A percentile compares a stretch with the other conserved stretches of the same genome.
Conservation (phyloP, 2,329 filamentous ascomycete genomes). For the Ophiostoma piceae region DNA sequence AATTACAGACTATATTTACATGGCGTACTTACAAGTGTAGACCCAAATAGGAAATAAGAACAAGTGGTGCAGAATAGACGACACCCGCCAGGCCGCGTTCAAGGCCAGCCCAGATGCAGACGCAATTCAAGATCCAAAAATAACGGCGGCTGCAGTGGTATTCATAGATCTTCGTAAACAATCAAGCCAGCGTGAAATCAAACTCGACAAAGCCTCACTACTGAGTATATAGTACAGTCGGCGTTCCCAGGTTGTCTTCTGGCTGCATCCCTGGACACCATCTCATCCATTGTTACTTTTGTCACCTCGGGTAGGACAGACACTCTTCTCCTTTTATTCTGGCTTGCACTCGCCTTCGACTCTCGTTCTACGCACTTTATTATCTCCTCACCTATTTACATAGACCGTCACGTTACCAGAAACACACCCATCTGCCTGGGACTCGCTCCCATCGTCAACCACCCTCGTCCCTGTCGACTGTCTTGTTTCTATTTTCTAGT, state of each 20-base stretch:
- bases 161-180: background rate
- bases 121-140: background rate
- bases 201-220: background rate
- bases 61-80: background rate
- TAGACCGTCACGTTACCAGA: background rate
- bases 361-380: background rate
- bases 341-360: background rate
- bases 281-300: background rate
- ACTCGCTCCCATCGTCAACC: background rate
- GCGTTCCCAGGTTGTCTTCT: slow-evolving; percentile 1
- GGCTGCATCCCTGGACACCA: background rate
- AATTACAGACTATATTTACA: background rate
- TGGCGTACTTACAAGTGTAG: background rate
- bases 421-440: background rate
- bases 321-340: background rate
- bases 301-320: slow-evolving; percentile 7
- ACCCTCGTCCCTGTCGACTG: slow-evolving; percentile 4
- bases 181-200: too few relatives aligned
- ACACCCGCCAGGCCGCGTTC: background rate
- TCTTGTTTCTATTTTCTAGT: slow-evolving; percentile 1
- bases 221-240: background rate
- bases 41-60: background rate
- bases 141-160: background rate
- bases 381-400: background rate
- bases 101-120: background rate